These are phyloP conservation scores for Allantophomopsis lycopodina DNA, from an alignment of 2,329 filamentous ascomycete genomes.

Conservation along the genomic window DNA sequence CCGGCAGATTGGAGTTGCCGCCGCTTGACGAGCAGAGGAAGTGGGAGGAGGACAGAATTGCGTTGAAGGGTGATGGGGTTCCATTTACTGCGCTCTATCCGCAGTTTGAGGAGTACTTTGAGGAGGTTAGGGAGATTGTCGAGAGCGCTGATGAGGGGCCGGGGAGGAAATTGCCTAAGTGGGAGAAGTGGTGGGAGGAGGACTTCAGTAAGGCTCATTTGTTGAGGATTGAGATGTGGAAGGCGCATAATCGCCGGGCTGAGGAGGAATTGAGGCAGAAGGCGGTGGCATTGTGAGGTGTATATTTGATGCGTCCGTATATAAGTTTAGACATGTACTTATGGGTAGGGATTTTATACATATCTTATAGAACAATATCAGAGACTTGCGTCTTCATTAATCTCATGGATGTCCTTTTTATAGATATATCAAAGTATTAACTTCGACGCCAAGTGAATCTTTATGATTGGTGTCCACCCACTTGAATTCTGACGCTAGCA, in stretches of 20 bases:
- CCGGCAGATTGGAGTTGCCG: conserved; percentile 38
- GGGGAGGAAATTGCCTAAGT: conserved; percentile 30
- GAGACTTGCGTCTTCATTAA: too few relatives aligned
- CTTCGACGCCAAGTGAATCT: too few relatives aligned
- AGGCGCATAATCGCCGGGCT: neutral
- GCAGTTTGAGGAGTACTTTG: conserved; percentile 52
- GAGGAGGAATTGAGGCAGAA: neutral
- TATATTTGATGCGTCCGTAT: too few relatives aligned
- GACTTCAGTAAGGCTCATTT: conserved; percentile 26
- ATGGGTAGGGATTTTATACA: too few relatives aligned
- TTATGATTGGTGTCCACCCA: too few relatives aligned
- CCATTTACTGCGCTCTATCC: conserved; percentile 43
- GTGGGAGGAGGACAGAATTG: conserved; percentile 45
- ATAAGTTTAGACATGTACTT: too few relatives aligned
- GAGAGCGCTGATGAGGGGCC: conserved; percentile 14
- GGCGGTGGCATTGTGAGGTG: neutral
- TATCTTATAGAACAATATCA: too few relatives aligned
- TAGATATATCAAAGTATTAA: too few relatives aligned
- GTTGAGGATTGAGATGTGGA: neutral
- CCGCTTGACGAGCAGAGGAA: conserved; percentile 28
- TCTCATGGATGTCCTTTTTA: too few relatives aligned
- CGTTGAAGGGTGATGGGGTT: conserved; percentile 37
- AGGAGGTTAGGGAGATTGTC: conserved; percentile 31
- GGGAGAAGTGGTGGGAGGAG: conserved; percentile 29
- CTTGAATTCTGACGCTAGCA: too few relatives aligned